A percentile compares a stretch with the other conserved stretches of the same genome.
These are phyloP conservation scores for Telopea speciosissima DNA, from an alignment of 177 flowering plant genomes.

Conservation along the genomic window DNA sequence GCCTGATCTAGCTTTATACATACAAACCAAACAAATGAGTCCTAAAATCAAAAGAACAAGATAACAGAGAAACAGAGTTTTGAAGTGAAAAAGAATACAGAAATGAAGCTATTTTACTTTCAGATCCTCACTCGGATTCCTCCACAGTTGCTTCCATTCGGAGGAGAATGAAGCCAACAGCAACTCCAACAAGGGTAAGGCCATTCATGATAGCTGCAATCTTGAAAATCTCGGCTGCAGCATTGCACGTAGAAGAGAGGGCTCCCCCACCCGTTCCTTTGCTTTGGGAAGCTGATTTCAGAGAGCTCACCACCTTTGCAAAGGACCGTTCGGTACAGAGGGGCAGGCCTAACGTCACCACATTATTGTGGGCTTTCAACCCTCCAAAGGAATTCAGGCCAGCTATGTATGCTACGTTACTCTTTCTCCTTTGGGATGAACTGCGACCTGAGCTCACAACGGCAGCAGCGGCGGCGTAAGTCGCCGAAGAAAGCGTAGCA, in stretches of 20 bases:
- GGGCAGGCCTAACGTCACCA: conserved; percentile 49
- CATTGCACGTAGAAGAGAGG: conserved; percentile 56
- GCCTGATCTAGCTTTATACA: conserved; percentile 10
- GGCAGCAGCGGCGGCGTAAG: conserved; percentile 10
- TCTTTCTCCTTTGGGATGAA: conserved; percentile 18
- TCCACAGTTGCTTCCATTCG: conserved; percentile 74
- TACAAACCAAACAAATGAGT: conserved; percentile 1
- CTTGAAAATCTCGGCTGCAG: conserved; percentile 69
- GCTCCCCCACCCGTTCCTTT: conserved; percentile 49
- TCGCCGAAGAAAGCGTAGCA: conserved; percentile 29
- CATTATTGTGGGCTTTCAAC: conserved; percentile 56
- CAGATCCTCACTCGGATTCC: conserved; percentile 38
- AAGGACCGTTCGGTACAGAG: conserved; percentile 45
- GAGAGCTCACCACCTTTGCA: conserved; percentile 47
- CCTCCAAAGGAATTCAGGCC: conserved; percentile 68
- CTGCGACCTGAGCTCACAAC: conserved; percentile 9
- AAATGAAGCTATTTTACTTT: not conserved
- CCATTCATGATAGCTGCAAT: conserved; percentile 76
- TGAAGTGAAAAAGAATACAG: not conserved
- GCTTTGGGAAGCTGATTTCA: conserved; percentile 26
- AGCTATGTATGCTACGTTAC: conserved; percentile 29
- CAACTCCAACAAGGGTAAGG: conserved; percentile 72
- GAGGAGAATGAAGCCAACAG: conserved; percentile 83
- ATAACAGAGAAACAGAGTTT: not conserved
- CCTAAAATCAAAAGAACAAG: not conserved